phyloP scores from a whole-genome alignment of 1,139 yeast genomes.

The Debaryomyces coudertii region DNA sequence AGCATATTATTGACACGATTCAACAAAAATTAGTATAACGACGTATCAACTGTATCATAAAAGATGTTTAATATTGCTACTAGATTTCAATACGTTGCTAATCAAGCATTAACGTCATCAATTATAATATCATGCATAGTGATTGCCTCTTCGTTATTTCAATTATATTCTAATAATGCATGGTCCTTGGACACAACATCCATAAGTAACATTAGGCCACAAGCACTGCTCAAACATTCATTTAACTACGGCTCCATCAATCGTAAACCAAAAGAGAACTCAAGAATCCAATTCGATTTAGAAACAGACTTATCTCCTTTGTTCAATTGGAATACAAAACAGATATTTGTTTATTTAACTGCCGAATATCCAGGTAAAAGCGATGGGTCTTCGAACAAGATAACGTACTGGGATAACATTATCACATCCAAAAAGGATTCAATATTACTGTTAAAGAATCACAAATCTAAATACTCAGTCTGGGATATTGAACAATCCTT shows the following conservation, averaged over 20 bases:
- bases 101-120: slow-evolving; percentile 58
- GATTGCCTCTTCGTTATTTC: slow-evolving; percentile 50
- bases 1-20: slow-evolving; percentile 9
- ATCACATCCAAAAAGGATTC: slow-evolving; percentile 64
- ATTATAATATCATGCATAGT: slow-evolving; percentile 50
- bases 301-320: slow-evolving; percentile 66
- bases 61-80: slow-evolving; percentile 45
- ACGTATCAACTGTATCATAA: neutral
- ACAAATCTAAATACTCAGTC: slow-evolving; percentile 76
- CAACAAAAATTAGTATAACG: neutral
- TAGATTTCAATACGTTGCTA: slow-evolving; percentile 56
- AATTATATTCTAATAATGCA: slow-evolving; percentile 49
- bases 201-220: slow-evolving; percentile 41
- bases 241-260: slow-evolving; percentile 73
- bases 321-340: slow-evolving; percentile 97
- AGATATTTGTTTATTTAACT: slow-evolving; percentile 84
- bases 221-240: slow-evolving; percentile 58
- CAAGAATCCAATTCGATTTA: slow-evolving; percentile 71
- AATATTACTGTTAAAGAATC: slow-evolving; percentile 50
- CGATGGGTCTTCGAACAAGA: slow-evolving; percentile 57
- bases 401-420: slow-evolving; percentile 91
- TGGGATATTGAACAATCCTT: slow-evolving; percentile 82
- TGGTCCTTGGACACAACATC: slow-evolving; percentile 48
- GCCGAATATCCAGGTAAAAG: slow-evolving; percentile 80
- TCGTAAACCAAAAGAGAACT: slow-evolving; percentile 79